Conservation (phyloP, 2,329 filamentous ascomycete genomes). For the Scytalidium sp. region DNA sequence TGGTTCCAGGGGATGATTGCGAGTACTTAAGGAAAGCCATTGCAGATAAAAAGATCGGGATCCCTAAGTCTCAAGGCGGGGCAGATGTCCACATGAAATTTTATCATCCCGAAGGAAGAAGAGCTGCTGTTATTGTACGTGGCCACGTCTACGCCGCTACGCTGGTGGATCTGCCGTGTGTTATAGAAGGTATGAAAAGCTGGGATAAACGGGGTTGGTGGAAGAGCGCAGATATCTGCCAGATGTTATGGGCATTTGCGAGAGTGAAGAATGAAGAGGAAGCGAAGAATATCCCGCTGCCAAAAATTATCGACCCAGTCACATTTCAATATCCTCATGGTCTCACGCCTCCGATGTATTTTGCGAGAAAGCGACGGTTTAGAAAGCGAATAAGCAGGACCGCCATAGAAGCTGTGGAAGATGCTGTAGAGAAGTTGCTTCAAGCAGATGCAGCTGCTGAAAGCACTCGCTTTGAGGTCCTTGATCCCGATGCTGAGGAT, state of each 20-base stretch:
- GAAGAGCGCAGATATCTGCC: conserved; percentile 71
- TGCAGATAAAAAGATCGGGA: conserved; percentile 72
- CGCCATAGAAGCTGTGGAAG: conserved; percentile 55
- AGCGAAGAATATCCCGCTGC: conserved; percentile 31
- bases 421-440: conserved; percentile 50
- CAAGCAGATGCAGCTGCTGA: conserved; percentile 39
- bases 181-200: conserved; percentile 72
- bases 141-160: conserved; percentile 61
- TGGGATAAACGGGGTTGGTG: conserved; percentile 72
- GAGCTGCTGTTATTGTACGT: conserved; percentile 58
- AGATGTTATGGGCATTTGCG: conserved; percentile 68
- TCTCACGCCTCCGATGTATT: conserved; percentile 58
- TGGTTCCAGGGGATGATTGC: conserved; percentile 81
- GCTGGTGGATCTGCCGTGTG: conserved; percentile 67
- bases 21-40: conserved; percentile 78
- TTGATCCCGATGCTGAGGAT: conserved; percentile 31
- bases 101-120: conserved; percentile 62
- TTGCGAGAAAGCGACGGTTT: conserved; percentile 55
- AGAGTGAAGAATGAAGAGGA: conserved; percentile 51
- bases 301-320: conserved; percentile 23
- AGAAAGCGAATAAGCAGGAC: conserved; percentile 52
- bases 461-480: conserved; percentile 38
- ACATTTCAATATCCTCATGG: conserved; percentile 46
- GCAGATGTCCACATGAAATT: conserved; percentile 81
- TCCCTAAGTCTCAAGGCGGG: conserved; percentile 59